Conservation (phyloP, 1,284 basidiomycete species). For the Malassezia obtusa region DNA sequence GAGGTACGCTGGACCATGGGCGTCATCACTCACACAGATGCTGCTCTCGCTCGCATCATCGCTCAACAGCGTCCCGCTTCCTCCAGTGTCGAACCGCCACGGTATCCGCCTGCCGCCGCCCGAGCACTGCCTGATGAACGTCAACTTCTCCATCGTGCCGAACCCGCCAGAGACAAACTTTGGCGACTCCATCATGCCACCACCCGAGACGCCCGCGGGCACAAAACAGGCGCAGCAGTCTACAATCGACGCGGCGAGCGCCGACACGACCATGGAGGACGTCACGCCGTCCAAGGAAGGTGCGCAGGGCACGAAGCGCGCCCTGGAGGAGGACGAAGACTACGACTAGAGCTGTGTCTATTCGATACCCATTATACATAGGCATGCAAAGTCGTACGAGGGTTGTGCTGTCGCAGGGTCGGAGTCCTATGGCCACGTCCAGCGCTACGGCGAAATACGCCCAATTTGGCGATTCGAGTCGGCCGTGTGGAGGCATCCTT, state of each 20-base stretch:
- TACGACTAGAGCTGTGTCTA: constrained; percentile 29
- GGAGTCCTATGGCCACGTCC: too few relatives aligned
- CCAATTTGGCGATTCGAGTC: background rate
- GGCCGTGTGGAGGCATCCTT: background rate
- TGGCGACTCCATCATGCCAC: constrained; percentile 9
- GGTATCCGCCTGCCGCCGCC: constrained; percentile 77
- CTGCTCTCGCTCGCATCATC: constrained; percentile 76
- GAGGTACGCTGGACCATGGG: constrained; percentile 58
- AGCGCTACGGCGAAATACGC: background rate
- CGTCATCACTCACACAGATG: constrained; percentile 55
- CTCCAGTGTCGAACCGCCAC: constrained; percentile 86
- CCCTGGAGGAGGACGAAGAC: constrained; percentile 44
- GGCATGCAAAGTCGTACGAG: too few relatives aligned
- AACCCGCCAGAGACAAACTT: constrained; percentile 56
- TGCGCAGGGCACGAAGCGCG: constrained; percentile 32
- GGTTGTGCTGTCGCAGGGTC: too few relatives aligned
- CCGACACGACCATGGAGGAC: constrained; percentile 17
- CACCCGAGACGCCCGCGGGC: background rate
- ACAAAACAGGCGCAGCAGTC: background rate
- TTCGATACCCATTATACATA: background rate
- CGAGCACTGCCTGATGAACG: constrained; percentile 71
- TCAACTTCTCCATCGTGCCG: constrained; percentile 87
- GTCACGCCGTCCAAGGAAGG: constrained; percentile 14
- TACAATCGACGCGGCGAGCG: background rate
- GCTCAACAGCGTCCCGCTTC: constrained; percentile 78